phyloP scores from a whole-genome alignment of 164 flowering plant species.

The Nymphaea colorata region DNA sequence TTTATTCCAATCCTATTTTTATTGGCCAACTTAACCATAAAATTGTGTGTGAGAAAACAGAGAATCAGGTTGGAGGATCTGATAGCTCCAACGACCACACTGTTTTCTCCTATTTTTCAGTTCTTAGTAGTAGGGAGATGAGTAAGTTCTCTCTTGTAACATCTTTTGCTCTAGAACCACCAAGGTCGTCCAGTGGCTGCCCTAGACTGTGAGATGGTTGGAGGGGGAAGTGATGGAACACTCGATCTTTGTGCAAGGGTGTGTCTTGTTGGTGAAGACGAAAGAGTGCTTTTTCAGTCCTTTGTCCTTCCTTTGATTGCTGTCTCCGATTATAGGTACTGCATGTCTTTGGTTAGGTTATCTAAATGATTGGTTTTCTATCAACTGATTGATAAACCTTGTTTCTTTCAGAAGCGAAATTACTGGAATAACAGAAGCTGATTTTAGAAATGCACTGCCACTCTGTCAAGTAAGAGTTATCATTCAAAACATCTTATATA shows the following conservation, averaged over 20 bases:
- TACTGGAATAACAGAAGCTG: conserved; percentile 59
- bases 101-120: background rate
- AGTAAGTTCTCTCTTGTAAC: background rate
- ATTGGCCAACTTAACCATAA: background rate
- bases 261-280: conserved; percentile 67
- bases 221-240: conserved; percentile 68
- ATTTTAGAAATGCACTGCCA: conserved; percentile 53
- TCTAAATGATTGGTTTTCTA: background rate
- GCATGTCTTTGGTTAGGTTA: background rate
- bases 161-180: background rate
- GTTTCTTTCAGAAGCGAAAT: conserved; percentile 36
- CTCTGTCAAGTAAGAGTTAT: conserved; percentile 37
- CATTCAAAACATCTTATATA: conserved; percentile 39
- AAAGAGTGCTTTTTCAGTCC: conserved; percentile 50
- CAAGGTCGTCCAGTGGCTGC: conserved; percentile 37
- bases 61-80: background rate
- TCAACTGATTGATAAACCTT: background rate
- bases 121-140: no score
- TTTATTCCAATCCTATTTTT: background rate
- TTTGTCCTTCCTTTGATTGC: conserved; percentile 50
- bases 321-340: conserved; percentile 58
- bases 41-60: background rate
- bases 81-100: background rate
- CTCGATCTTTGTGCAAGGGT: conserved; percentile 68
- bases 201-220: conserved; percentile 76